These are phyloP conservation scores for Eimeria praecox DNA, from an alignment of 169 alveolate species.

Conservation along the genomic window DNA sequence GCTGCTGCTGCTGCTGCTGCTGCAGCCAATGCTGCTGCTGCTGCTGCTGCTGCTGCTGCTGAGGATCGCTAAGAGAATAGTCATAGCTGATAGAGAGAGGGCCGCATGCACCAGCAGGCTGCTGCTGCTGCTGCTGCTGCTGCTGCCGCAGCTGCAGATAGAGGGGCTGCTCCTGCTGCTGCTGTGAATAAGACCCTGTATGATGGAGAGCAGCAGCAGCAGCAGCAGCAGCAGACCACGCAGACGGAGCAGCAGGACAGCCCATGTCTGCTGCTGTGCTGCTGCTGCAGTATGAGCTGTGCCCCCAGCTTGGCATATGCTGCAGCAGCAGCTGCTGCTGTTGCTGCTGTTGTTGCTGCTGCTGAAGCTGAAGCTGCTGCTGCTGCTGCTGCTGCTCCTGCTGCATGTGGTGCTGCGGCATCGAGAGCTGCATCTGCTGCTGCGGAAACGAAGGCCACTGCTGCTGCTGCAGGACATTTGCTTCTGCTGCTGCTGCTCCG, in stretches of 20 bases:
- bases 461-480: slow-evolving; percentile 18
- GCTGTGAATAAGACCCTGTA: too few relatives aligned
- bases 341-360: neutral
- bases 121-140: slow-evolving; percentile 42
- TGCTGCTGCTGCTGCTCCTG: neutral
- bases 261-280: slow-evolving; percentile 56
- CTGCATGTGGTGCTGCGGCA: neutral
- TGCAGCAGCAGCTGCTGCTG: slow-evolving; percentile 2
- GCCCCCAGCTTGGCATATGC: neutral
- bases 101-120: neutral
- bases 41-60: slow-evolving; percentile 19
- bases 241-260: too few relatives aligned
- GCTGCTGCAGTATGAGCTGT: too few relatives aligned
- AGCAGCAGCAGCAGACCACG: too few relatives aligned
- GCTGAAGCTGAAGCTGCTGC: slow-evolving; percentile 4
- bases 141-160: slow-evolving; percentile 18
- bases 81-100: neutral
- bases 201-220: neutral
- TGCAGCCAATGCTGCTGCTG: slow-evolving; percentile 5
- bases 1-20: slow-evolving; percentile 13
- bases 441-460: neutral
- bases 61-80: neutral
- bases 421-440: slow-evolving; percentile 24
- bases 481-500: slow-evolving; percentile 19
- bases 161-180: neutral